phyloP scores from a whole-genome alignment of 495 filamentous ascomycete genomes.

The Podospora appendiculata region DNA sequence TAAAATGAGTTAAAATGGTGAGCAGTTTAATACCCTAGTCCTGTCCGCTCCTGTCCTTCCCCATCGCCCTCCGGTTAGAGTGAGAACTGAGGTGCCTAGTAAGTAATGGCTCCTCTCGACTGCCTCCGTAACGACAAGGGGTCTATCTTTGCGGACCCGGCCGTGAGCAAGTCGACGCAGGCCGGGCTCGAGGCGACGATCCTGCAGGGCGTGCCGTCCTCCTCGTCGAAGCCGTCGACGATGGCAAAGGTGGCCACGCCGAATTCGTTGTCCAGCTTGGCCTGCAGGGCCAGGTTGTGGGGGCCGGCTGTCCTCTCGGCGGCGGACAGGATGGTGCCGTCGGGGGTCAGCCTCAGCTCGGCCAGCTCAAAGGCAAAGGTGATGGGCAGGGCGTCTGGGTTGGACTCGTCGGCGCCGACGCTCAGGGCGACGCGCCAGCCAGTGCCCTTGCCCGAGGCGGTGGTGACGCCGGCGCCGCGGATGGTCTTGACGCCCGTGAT shows the following conservation, averaged over 20 bases:
- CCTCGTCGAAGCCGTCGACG: constrained; percentile 4
- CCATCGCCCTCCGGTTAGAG: too few relatives aligned
- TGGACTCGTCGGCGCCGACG: neutral
- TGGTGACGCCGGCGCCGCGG: constrained; percentile 5
- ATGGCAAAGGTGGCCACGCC: constrained; percentile 2
- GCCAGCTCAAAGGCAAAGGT: constrained; percentile 2
- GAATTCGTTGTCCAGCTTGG: neutral
- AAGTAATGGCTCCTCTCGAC: neutral
- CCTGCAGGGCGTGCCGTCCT: neutral
- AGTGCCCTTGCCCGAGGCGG: neutral
- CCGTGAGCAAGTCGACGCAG: constrained; percentile 7
- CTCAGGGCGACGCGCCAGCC: constrained; percentile 3
- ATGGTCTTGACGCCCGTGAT: constrained; percentile 8
- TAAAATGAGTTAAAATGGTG: too few relatives aligned
- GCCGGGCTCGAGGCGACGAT: constrained; percentile 2
- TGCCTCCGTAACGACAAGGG: neutral
- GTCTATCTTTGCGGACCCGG: constrained; percentile 7
- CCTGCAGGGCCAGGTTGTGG: neutral
- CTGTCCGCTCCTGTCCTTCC: too few relatives aligned
- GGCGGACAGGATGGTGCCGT: neutral
- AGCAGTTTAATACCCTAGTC: too few relatives aligned
- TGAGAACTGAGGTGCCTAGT: too few relatives aligned
- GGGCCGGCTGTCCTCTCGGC: neutral
- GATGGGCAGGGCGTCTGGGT: neutral
- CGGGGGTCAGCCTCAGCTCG: neutral